These are phyloP conservation scores for Epichloe coenophiala DNA, from an alignment of 2,329 filamentous ascomycete genomes.

Conservation along the genomic window DNA sequence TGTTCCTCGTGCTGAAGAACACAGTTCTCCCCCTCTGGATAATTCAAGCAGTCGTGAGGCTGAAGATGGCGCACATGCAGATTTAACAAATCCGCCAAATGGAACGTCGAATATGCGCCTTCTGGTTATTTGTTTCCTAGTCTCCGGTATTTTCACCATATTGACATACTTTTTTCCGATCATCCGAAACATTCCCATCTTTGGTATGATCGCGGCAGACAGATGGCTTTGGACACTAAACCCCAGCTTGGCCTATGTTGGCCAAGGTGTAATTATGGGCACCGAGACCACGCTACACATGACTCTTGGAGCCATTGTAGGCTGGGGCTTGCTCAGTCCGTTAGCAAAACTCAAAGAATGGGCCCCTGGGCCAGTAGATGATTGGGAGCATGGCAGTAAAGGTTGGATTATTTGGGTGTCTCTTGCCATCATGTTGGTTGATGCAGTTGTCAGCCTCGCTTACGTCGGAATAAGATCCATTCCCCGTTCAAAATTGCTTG, in stretches of 20 bases:
- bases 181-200: constrained; percentile 73
- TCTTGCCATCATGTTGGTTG: constrained; percentile 89
- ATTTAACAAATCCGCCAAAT: constrained; percentile 6
- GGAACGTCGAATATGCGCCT: constrained; percentile 38
- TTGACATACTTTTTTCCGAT: constrained; percentile 82
- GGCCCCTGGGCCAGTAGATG: constrained; percentile 74
- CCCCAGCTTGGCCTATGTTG: constrained; percentile 91
- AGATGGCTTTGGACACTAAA: constrained; percentile 95
- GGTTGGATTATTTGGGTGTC: constrained; percentile 98
- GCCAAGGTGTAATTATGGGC: constrained; percentile 98
- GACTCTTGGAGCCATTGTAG: constrained; percentile 76
- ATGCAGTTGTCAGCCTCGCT: constrained; percentile 76
- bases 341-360: constrained; percentile 75
- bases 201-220: constrained; percentile 59
- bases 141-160: constrained; percentile 58
- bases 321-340: constrained; percentile 85
- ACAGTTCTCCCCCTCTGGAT: not conserved
- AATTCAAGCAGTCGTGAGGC: not conserved
- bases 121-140: constrained; percentile 40
- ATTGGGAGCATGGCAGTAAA: constrained; percentile 89
- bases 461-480: constrained; percentile 57
- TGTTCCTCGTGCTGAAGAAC: constrained; percentile 18
- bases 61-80: not conserved
- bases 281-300: constrained; percentile 91
- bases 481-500: constrained; percentile 16